These are phyloP conservation scores for Collybia mongolica DNA, from an alignment of 768 basidiomycete genomes.

Conservation along the genomic window DNA sequence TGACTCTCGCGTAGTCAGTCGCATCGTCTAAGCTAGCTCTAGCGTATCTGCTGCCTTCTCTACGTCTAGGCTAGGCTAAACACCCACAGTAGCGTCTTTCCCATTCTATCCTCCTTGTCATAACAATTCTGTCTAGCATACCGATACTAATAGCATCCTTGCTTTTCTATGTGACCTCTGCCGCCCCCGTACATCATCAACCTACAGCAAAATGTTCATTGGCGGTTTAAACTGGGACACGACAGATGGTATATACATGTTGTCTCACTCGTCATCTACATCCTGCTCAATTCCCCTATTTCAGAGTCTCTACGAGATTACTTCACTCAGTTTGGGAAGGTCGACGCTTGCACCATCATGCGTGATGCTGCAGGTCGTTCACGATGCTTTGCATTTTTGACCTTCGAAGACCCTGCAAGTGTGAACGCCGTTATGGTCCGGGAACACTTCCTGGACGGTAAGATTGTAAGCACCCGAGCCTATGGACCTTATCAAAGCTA, in stretches of 20 bases:
- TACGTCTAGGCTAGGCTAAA: constrained; percentile 80
- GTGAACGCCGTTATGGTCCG: constrained; percentile 96
- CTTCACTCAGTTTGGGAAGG: constrained; percentile 94
- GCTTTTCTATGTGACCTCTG: constrained; percentile 40
- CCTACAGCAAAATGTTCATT: constrained; percentile 96
- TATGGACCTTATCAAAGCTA: neutral
- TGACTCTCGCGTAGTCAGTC: constrained; percentile 62
- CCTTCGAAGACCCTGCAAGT: constrained; percentile 89
- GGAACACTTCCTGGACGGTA: constrained; percentile 94
- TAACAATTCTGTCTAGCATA: constrained; percentile 66
- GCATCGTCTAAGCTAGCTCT: constrained; percentile 70
- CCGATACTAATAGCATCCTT: constrained; percentile 79
- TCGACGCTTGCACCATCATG: constrained; percentile 99
- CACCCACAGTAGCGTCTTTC: constrained; percentile 74
- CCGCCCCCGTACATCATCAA: constrained; percentile 18
- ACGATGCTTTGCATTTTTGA: constrained; percentile 96
- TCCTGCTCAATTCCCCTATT: constrained; percentile 37
- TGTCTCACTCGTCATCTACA: constrained; percentile 34
- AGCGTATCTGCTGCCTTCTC: constrained; percentile 61
- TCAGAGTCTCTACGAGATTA: constrained; percentile 80
- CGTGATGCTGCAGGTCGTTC: constrained; percentile 94
- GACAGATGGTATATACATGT: constrained; percentile 82
- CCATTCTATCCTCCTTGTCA: constrained; percentile 56
- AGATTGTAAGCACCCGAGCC: constrained; percentile 69
- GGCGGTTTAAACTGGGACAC: constrained; percentile 99